Evolutionary conservation across 768 basidiomycete species (phyloP), one percentile per base, ranked within the genome.

Genomic region (Xanthoconium stramineum): DNA sequence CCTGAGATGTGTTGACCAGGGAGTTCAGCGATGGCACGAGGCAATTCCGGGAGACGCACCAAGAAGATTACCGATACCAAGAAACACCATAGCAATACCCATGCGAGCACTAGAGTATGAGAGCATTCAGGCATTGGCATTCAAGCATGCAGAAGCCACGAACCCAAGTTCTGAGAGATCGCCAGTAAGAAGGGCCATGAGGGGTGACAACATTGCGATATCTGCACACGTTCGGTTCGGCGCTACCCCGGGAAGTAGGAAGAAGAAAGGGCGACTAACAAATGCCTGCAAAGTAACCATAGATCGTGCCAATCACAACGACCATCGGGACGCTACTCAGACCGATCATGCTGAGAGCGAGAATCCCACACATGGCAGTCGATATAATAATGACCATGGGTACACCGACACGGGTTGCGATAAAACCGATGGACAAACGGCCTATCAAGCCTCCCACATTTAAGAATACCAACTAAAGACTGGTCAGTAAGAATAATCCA

Each of bases 381-480:
- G 74, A 69, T 24, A 75, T 62, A n/a, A 76, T 71, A 6, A 79
- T 63, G 13, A 78, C 60, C 55, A 74, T 79, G 60, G 76, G 75
- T 9, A 78, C 71, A 1, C 84, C 82, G 55, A 77, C 56, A 36
- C 57, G 63, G 37, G 71, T 67, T n/a, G 75, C 76, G 32, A 82
- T 62, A 28, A 78, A 66, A 19, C 75, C 76, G 0, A 81, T 76
- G 12, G 83, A 58, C 3, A 79, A 62, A 33, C 85, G 78, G 6
- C 85, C 86, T 40, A 80, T 67, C 20, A 81, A 66, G 47, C 77
- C 76, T 14, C 75, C 71, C 4, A 73, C 81, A 61, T 85, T 86
- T 19, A 84, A 60, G 20, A 85, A 75, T 1, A 79, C 74, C 33
- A 85, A 64, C 78, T 83, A 49, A 3, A 35, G 14, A 51, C 14